Evolutionary conservation across 2,329 filamentous ascomycete species (phyloP), one percentile per base, ranked within the genome.

Genomic region (Aplosporella prunicola): DNA sequence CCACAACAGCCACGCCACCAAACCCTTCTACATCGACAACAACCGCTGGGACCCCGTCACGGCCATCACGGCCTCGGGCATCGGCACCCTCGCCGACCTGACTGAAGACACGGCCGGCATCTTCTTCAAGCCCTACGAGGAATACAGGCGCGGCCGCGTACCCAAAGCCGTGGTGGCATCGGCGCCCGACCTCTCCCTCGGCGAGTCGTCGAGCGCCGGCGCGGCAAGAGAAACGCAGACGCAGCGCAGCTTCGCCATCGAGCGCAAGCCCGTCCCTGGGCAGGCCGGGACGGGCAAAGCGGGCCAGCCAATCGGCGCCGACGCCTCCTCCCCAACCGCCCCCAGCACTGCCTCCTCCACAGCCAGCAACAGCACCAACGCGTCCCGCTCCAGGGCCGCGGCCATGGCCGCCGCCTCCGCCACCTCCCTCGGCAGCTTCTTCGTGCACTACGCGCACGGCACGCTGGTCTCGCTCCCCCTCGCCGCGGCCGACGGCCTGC

Each of bases 11-110:
- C 38, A 48, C 39, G 38, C 46, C 35, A 45, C 45, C 8, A 44
- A 51, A 3, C 47, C 49, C 1, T 47, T 58, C 13, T 32, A 43
- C 13, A 63, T 64, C 16, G 51, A 55, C 5, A 53, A 53, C 26
- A 41, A 44, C 1, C 50, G 61, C 13, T 64, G 79, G 6, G 80
- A 83, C 50, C 80, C 80, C 0, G 60, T 84, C n/a, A 81, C 78
- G 1, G 77, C 78, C 4, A 63, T 72, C 4, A 68, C 70, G 2
- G 73, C 74, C 4, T 76, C 78, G 0, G 44, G 79, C 5, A 62
- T 71, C 14, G 65, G 66, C 5, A 71, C 70, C 0, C 52, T 78
- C 1, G 67, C 68, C 2, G 67, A 71, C 13, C 63, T 78, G 5
- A 69, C 75, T 16, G 62, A 65, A 16, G 77, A 78, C 0, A 57